phyloP scores from a whole-genome alignment of 257 asterid genomes.

The Penstemon newberryi region DNA sequence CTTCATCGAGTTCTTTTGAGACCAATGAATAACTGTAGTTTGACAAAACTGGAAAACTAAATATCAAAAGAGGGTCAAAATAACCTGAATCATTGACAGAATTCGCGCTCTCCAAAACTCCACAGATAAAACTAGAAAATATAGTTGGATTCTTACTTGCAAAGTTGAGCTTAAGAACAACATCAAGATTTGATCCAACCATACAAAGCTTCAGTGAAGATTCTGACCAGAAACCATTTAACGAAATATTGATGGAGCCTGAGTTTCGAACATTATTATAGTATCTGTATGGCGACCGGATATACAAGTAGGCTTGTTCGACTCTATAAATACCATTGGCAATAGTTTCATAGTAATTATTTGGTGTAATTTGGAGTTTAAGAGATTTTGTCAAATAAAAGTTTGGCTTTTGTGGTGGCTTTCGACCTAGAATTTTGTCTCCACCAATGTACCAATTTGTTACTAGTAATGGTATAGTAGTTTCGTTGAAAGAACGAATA shows the following conservation, averaged over 20 bases:
- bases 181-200: constrained; percentile 51
- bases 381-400: constrained; percentile 14
- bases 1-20: constrained; percentile 17
- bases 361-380: constrained; percentile 23
- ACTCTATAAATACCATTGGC: constrained; percentile 37
- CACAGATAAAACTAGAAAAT: constrained; percentile 40
- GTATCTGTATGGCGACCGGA: constrained; percentile 24
- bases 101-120: constrained; percentile 44
- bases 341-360: constrained; percentile 32
- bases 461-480: constrained; percentile 6
- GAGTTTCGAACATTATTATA: not conserved
- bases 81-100: constrained; percentile 28
- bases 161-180: constrained; percentile 48
- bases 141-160: constrained; percentile 31
- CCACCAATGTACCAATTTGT: constrained; percentile 31
- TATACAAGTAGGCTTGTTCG: constrained; percentile 32
- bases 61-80: constrained; percentile 49
- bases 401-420: not conserved
- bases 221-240: constrained; percentile 62
- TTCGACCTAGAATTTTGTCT: constrained; percentile 16
- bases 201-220: constrained; percentile 55
- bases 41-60: constrained; percentile 31
- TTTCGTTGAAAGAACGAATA: not conserved
- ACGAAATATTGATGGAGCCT: constrained; percentile 27
- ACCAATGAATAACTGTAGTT: constrained; percentile 46